Percentiles rank a stretch among this genome's conserved stretches.
phyloP scores from a whole-genome alignment of 768 basidiomycete genomes.

The Lactifluus volemus region DNA sequence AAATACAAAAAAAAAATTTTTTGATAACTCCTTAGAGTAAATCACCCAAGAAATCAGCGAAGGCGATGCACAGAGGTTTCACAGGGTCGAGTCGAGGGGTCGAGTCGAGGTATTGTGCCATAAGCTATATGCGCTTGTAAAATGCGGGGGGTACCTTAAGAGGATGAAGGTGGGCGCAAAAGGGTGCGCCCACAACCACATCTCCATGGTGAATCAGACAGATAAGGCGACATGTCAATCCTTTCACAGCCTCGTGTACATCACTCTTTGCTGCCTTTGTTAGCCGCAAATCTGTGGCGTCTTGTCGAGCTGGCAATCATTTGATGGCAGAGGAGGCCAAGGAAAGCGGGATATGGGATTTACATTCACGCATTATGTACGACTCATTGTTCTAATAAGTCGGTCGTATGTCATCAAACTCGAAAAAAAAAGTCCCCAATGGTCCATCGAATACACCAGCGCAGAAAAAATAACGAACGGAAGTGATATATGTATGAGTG shows the following conservation, averaged over 20 bases:
- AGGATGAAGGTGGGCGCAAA: too few relatives aligned
- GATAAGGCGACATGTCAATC: background rate
- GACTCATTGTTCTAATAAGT: background rate
- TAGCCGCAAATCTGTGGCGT: background rate
- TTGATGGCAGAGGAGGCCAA: background rate
- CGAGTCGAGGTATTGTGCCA: too few relatives aligned
- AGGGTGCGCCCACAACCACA: background rate
- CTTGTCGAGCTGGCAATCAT: background rate
- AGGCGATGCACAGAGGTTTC: too few relatives aligned
- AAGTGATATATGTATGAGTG: background rate
- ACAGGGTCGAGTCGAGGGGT: too few relatives aligned
- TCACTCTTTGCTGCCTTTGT: background rate
- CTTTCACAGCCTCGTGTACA: background rate
- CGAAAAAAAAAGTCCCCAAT: background rate
- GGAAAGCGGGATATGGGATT: background rate
- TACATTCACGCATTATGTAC: slow-evolving; percentile 9
- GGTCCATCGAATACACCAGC: slow-evolving; percentile 7
- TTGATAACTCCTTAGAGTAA: too few relatives aligned
- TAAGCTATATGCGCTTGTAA: too few relatives aligned
- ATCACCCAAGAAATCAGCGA: too few relatives aligned
- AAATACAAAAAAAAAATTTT: too few relatives aligned
- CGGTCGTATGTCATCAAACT: slow-evolving; percentile 5
- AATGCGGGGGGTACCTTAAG: too few relatives aligned
- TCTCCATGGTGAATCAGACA: slow-evolving; percentile 2
- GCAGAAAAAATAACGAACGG: background rate